Base-by-base conservation (phyloP, 257 asterid genomes). In the Buddleja alternifolia region DNA sequence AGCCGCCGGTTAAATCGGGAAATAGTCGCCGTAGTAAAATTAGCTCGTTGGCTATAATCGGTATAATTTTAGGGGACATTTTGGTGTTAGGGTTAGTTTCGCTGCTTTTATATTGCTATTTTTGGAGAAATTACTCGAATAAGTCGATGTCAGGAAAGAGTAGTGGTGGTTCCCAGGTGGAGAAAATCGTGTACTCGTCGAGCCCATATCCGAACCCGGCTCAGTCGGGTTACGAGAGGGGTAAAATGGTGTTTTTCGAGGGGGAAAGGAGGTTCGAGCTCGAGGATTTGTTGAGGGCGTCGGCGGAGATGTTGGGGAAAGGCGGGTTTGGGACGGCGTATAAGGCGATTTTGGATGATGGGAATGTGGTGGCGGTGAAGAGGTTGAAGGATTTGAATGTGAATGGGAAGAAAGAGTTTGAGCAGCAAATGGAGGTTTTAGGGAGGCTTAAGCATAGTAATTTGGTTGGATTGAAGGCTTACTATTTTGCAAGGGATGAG, bases 271-370 rank as follows among this genome's bases (percentile, higher is more conserved):
- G 80, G 84, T 92, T 92, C 50, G 96, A 92, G 82, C 83, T 92
- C 62, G 98, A 92, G 81, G 96, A 92, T 70, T 54, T 92, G 81
- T 80, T 92, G 50, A 78, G 92, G 80, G 98, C 98, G 8, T 89
- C 98, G 6, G 96, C 98, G 55, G 98, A 92, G 52, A 92, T 92
- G 98, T 72, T 92, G 68, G 98, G 98, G 2, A 89, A 84, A 76
- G 98, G 98, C 0, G 96, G 94, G 2, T 75, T 89, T 3, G 98
- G 98, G 51, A 89, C 96, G 7, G 90, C 98, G 3, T 92, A 92
- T 47, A 92, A 92, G 75, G 98, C 98, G 16, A 75, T 87, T 12
- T 48, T 92, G 73, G 98, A 92, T 56, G 98, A 89, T 69, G 96
- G 96, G 24, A 82, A 73, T 69, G 92, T 89, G 20, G 92, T 92